Base-by-base conservation (phyloP, 1,284 basidiomycete genomes). In the Bondarzewia mesenterica region DNA sequence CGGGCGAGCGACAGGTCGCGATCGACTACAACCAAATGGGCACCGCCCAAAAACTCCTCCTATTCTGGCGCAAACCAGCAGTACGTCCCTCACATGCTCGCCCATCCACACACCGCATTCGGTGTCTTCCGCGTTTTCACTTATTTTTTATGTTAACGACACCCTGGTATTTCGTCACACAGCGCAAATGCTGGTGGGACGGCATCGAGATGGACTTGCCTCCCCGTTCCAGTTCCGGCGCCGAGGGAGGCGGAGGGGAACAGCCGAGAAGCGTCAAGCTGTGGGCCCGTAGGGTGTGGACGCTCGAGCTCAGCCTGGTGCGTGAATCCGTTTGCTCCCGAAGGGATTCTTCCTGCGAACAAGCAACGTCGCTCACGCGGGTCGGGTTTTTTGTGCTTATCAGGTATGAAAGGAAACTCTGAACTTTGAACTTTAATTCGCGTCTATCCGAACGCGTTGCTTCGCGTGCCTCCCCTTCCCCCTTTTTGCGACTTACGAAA, bases 141-240 rank as follows among this genome's bases (percentile, higher is more conserved):
- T 4, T 26, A 4, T 26, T 49, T 22, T 20, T 18, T 27, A 29
- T 40, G 25, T 42, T 38, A 18, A 3, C n/a, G 18, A 43, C 39
- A 6, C 40, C 22, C 14, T 8, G 36, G 35, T 18, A 23, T 5
- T 56, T 26, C 20, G 23, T 39, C 38, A 23, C 38, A 7, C 54
- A 94, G 92, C 79, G 95, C 47, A 99, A 99, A 70, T 99, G 96
- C 69, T 99, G 95, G 95, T 99, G 95, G 95, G 96, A 99, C 61
- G 94, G 94, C 15, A 78, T 94, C 44, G 93, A 98, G 57, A 80
- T 98, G 32, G 87, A 94, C 47, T 66, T 97, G 20, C 12, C 32
- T 35, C 10, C 32, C 8, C 8, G 32, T n/a, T 8, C 8, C 8
- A n/a, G 32, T 8, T 22, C 41, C 8, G 41, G 77, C 82, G 7